Evolutionary conservation across 2,329 filamentous ascomycete species (phyloP), one percentile per base, ranked within the genome.

Genomic region (Penicillium sp.): DNA sequence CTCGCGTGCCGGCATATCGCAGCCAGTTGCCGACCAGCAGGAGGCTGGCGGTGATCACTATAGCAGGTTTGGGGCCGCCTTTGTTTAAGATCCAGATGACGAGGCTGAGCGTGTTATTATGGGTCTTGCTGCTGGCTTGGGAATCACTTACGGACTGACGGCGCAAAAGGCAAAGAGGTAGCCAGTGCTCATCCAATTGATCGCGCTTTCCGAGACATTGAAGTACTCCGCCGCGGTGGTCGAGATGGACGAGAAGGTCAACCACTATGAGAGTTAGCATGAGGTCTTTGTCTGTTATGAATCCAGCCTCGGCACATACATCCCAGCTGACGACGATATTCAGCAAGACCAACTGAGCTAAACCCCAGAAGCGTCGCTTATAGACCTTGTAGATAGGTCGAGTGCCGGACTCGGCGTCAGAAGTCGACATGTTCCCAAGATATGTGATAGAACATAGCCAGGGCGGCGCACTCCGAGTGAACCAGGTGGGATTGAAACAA

Each of bases 281-380:
- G 13, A 31, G 10, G 22, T n/a, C 29, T 21, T 43, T 43, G 24
- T 56, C 31, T 31, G 41, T 43, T 7, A 46, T 31, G 55, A 5
- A 24, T n/a, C 13, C 22, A 7, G 39, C 31, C 13, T 14, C 10
- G 34, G 32, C 31, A 56, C 90, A 81, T 82, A 94, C 90, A 83
- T 95, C 91, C 93, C 93, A 97, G 67, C 90, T 95, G 40, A 96
- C 88, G 56, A 97, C 85, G 52, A 97, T 88, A 71, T 97, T 99
- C 75, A 97, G 79, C 66, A 97, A 75, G 6, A 92, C 88, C 68
- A 97, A 76, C 73, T 96, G 90, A 21, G 83, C 76, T 48, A 99
- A 78, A 1, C 94, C 94, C 71, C 96, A 89, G 86, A 91, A 99
- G 42, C 94, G 83, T 67, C 91, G 83, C 75, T 89, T 93, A 71